Conservation (phyloP, 345 rosid genomes). For the Eucalyptus tenuipes region DNA sequence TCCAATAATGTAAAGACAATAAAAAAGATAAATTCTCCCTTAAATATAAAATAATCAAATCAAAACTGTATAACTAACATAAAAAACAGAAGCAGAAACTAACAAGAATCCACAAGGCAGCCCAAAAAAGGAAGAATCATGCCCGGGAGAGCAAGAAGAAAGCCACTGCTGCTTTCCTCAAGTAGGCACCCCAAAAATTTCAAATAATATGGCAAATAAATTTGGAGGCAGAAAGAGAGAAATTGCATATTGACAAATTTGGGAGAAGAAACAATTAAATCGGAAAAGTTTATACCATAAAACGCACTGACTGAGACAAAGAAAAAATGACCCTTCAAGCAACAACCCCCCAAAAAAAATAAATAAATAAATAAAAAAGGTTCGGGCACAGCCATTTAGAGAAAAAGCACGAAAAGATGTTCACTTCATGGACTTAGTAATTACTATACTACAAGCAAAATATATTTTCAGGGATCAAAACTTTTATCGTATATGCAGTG, state of each 20-base stretch:
- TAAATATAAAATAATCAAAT: background rate
- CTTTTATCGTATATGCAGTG: background rate
- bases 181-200: background rate
- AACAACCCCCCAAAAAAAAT: background rate
- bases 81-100: background rate
- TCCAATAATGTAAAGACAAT: constrained; percentile 14
- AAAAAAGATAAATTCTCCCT: background rate
- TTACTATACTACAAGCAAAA: background rate
- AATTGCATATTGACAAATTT: background rate
- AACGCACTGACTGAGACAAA: background rate
- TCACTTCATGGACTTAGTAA: background rate
- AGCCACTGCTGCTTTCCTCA: background rate
- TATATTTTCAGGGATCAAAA: background rate
- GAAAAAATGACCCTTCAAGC: background rate
- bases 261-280: background rate
- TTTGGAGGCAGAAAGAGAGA: background rate
- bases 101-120: background rate
- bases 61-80: background rate
- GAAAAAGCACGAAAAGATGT: background rate
- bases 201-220: background rate
- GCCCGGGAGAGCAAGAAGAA: background rate
- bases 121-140: background rate
- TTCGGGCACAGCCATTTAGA: background rate
- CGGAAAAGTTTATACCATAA: background rate
- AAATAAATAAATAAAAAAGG: background rate